Base-by-base conservation (phyloP, 2,329 filamentous ascomycete genomes). In the Dothideomycetes sp. region DNA sequence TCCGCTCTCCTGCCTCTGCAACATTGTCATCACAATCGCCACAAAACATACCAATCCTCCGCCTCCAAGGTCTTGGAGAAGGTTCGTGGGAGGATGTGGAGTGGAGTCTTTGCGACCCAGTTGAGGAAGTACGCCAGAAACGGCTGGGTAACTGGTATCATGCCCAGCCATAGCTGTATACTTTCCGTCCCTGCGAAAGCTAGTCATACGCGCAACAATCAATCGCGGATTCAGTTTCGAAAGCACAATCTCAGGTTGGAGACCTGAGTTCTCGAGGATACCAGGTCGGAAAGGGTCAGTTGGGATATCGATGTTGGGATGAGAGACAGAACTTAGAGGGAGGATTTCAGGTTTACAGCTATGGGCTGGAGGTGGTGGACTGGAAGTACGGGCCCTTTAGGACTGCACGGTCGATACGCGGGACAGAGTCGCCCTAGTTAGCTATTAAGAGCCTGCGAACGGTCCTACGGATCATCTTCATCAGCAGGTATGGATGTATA, bases 91-190 rank as follows among this genome's bases (percentile, higher is more conserved):
- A 14, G 88, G 73, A 45, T 81, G 79, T 1, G 89, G 89, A 47
- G 75, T 78, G 53, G 80, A 74, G n/a, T 69, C 72, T 19, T 66
- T 65, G 1, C 82, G 69, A 1, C 89, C 89, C 3, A 96, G 73
- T 61, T 94, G 68, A 0, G 73, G 71, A 19, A 96, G 63, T 1
- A 83, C 80, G 0, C 89, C 89, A 0, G 81, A 83, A 0, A 94
- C 84, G 36, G 88, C 85, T 31, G 96, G 80, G 61, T 96, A 96
- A 57, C 96, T 95, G 59, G 95, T 94, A 58, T 95, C 88, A 57
- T 95, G 88, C 4, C 88, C 88, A 0, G 88, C 87, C 88, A 94
- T 95, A 52, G 73, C 64, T 35, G 74, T 75, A 62, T 94, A 96
- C 52, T 77, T 80, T 0, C 88, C 89, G 61, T 93, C 85, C 30